Base-by-base conservation (phyloP, 179 eudicot genomes). In the Patellifolia procumbens region DNA sequence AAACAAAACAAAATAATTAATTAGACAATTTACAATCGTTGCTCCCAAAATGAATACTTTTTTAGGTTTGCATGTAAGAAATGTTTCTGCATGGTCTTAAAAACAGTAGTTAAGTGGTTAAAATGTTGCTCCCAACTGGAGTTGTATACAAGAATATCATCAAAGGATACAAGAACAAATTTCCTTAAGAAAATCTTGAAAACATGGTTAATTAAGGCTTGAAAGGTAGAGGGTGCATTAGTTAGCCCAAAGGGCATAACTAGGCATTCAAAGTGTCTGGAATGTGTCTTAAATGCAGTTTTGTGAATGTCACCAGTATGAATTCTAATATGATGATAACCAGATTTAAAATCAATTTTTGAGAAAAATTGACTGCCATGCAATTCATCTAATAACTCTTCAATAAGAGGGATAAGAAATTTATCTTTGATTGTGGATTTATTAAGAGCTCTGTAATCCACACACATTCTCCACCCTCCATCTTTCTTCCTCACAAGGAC, bases 381-480 rank as follows among this genome's bases (percentile, higher is more conserved):
- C 0, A 55, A 11, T 6, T 55, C 60, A n/a, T 55, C 60, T 10
- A 55, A 22, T 6, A 55, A 6, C 20, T 55, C 60, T 10, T 55
- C 60, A n/a, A 55, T 55, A 10, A 55, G 4, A 6, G 60, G 60
- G 2, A 55, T 55, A 55, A 29, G 66, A 15, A 68, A 68, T 1
- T 28, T 68, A 19, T 68, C 72, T 16, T 68, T 68, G 12, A 68
- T 9, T 3, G 72, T 68, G 13, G 31, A n/a, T 26, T 46, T 24
- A 11, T 68, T 68, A 12, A 68, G 22, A 1, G 51, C 55, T 4
- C 72, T 68, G 28, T 68, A 68, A 24, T 46, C 72, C 2, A 68
- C 56, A 46, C 72, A 68, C 55, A 68, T 45, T 4, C 72, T 46
- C 72, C 72, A 68, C 1, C 35, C 3, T 1, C 72, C 56, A 68